Conservation (phyloP, 257 asterid genomes). For the Thymus quinquecostatus region DNA sequence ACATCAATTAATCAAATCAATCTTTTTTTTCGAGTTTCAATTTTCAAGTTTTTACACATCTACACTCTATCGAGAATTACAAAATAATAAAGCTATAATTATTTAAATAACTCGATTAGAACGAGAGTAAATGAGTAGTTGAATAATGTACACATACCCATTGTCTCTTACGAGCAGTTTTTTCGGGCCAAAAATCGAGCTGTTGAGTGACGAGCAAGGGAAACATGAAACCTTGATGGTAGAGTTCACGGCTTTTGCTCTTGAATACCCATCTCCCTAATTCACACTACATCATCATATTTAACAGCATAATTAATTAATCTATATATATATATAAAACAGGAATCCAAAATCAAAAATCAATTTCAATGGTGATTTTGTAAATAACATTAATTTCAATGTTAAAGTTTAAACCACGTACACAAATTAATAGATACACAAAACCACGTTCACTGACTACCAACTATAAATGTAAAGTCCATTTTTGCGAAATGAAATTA, state of each 20-base stretch:
- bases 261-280: constrained; percentile 76
- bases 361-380: no score
- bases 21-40: not conserved
- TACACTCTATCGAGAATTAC: no score
- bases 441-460: not conserved
- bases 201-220: constrained; percentile 71
- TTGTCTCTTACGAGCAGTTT: constrained; percentile 47
- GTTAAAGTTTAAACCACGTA: no score
- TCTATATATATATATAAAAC: no score
- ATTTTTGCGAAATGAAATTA: no score
- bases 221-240: constrained; percentile 72
- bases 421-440: not conserved
- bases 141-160: constrained; percentile 50
- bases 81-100: no score
- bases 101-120: no score
- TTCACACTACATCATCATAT: constrained; percentile 46
- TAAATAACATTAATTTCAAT: no score
- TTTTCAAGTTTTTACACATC: not conserved
- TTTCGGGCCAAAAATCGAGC: constrained; percentile 79
- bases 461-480: no score
- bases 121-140: no score
- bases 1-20: not conserved
- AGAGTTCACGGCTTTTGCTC: constrained; percentile 65
- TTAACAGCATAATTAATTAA: no score
- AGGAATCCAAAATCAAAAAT: no score